Evolutionary conservation across 495 filamentous ascomycete species (phyloP).

Genomic region (Tuber borchii): DNA sequence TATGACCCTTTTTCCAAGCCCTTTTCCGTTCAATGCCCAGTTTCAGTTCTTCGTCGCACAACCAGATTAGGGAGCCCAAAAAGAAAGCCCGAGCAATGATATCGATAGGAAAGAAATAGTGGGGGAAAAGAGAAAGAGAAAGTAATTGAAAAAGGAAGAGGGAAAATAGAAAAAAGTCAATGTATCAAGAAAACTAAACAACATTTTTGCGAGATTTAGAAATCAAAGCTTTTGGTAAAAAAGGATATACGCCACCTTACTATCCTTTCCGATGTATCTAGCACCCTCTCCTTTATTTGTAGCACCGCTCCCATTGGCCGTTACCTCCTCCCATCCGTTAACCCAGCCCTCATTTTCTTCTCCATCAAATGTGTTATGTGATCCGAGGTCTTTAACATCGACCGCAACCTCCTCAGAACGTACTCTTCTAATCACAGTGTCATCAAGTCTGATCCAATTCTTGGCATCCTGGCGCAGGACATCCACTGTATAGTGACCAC

Average conservation of each 20-base stretch:
- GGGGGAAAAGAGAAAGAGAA: conserved; percentile 4
- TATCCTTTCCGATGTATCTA: conserved; percentile 73
- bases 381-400: conserved; percentile 58
- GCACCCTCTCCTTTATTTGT: conserved; percentile 60
- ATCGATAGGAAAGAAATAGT: background rate
- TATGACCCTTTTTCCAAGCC: conserved; percentile 1
- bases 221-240: conserved; percentile 76
- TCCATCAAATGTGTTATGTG: conserved; percentile 50
- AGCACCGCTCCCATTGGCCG: conserved; percentile 47
- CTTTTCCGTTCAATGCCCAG: background rate
- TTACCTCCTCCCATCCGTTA: conserved; percentile 76
- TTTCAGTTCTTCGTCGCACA: background rate
- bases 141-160: conserved; percentile 10
- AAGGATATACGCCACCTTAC: conserved; percentile 91
- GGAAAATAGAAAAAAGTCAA: conserved; percentile 9
- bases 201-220: conserved; percentile 14
- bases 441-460: conserved; percentile 94
- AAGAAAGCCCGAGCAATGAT: background rate
- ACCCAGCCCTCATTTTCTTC: conserved; percentile 61
- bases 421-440: conserved; percentile 81
- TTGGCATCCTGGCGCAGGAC: conserved; percentile 85
- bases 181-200: background rate
- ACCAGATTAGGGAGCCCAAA: background rate
- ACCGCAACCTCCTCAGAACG: conserved; percentile 86
- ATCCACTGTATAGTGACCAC: conserved; percentile 95